Percentiles rank a stretch among this genome's conserved stretches.
Evolutionary conservation across 208 protist genomes (phyloP).

Genomic region (Naegleria fowleri): DNA sequence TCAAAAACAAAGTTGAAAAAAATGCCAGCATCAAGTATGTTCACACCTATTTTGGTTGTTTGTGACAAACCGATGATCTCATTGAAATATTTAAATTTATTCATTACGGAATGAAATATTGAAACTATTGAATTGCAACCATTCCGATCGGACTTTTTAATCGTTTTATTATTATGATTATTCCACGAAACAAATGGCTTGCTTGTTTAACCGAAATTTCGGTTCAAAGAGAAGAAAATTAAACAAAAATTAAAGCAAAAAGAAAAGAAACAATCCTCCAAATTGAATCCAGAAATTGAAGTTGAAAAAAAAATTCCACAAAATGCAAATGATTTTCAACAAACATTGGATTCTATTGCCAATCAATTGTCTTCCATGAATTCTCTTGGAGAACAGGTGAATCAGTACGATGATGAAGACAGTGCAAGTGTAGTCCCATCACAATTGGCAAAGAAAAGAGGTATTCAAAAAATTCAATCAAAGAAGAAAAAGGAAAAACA

Average conservation of each 20-base stretch:
- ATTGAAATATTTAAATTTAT: too few species aligned
- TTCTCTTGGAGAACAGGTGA: background rate
- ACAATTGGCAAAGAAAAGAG: background rate
- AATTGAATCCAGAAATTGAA: background rate
- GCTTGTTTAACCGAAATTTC: too few species aligned
- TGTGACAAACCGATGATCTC: too few species aligned
- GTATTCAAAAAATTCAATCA: background rate
- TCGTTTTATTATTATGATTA: background rate
- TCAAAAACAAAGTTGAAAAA: background rate
- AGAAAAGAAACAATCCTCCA: constrained; percentile 4
- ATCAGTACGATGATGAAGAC: background rate
- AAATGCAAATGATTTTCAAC: background rate
- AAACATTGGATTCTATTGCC: background rate
- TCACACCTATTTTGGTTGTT: background rate
- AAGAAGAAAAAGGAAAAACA: background rate
- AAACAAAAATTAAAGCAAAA: background rate
- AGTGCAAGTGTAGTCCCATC: background rate
- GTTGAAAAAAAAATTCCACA: background rate
- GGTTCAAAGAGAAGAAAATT: background rate
- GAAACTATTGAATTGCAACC: background rate
- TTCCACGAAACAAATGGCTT: too few species aligned
- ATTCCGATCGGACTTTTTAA: background rate
- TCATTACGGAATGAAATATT: too few species aligned
- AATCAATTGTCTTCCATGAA: background rate
- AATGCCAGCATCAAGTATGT: background rate